Evolutionary conservation across 108 stramenopile genomes (phyloP).

Genomic region (Cyclotella choctawhatcheeana): DNA sequence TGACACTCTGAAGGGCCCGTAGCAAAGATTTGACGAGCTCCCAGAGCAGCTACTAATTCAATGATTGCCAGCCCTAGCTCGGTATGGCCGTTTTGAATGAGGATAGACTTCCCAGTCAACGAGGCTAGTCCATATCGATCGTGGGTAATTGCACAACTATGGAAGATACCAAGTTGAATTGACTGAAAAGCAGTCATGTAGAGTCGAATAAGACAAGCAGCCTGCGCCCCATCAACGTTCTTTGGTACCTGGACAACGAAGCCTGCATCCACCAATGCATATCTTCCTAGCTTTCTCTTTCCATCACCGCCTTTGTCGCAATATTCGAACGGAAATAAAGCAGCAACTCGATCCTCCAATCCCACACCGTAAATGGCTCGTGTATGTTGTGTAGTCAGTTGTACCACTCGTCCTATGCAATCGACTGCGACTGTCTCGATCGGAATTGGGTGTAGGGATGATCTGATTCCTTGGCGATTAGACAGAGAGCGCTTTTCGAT

Average conservation of each 20-base stretch:
- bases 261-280: conserved; percentile 54
- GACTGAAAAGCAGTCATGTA: conserved; percentile 50
- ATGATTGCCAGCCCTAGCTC: conserved; percentile 48
- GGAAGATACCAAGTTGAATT: conserved; percentile 26
- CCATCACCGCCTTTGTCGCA: neutral
- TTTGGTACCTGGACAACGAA: conserved; percentile 42
- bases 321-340: conserved; percentile 48
- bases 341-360: conserved; percentile 50
- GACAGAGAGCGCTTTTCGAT: conserved; percentile 35
- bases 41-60: conserved; percentile 34
- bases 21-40: conserved; percentile 46
- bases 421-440: conserved; percentile 36
- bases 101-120: conserved; percentile 37
- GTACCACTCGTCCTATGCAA: conserved; percentile 49
- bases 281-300: conserved; percentile 12
- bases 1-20: conserved; percentile 40
- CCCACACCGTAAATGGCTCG: conserved; percentile 44
- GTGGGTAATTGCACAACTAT: conserved; percentile 6
- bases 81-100: conserved; percentile 46
- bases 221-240: conserved; percentile 39
- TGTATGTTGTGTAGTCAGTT: conserved; percentile 35
- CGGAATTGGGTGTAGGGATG: conserved; percentile 1
- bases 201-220: conserved; percentile 37
- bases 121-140: conserved; percentile 39
- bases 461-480: conserved; percentile 43